A percentile compares a stretch with the other conserved stretches of the same genome.
These are phyloP conservation scores for Coccinonectria pachysandricola DNA, from an alignment of 2,329 filamentous ascomycete species.

Conservation along the genomic window DNA sequence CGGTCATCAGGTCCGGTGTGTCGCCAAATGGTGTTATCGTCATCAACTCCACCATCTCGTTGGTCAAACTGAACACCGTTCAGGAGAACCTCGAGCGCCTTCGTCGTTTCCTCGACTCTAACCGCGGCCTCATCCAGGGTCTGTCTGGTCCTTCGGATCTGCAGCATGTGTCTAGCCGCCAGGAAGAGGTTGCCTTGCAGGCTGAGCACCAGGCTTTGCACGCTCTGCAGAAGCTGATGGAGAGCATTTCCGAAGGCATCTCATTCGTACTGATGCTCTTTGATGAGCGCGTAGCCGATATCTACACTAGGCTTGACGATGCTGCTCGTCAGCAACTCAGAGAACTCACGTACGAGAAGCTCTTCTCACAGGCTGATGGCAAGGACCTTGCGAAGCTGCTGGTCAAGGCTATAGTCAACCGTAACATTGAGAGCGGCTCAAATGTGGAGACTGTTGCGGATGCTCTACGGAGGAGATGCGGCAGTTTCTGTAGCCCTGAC, in stretches of 20 bases:
- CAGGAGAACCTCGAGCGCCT: constrained; percentile 75
- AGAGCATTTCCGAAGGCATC: constrained; percentile 89
- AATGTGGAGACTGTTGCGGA: constrained; percentile 97
- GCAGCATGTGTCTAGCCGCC: constrained; percentile 65
- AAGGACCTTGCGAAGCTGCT: constrained; percentile 87
- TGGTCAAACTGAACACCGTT: constrained; percentile 60
- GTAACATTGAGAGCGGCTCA: constrained; percentile 91
- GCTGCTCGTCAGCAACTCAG: constrained; percentile 57
- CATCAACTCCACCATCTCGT: constrained; percentile 56
- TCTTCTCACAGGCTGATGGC: constrained; percentile 71
- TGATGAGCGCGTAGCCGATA: constrained; percentile 85
- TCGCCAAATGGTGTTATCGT: constrained; percentile 48
- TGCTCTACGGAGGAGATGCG: constrained; percentile 81
- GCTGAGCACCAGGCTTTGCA: constrained; percentile 90
- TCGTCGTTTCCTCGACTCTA: constrained; percentile 73
- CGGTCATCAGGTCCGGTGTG: constrained; percentile 50
- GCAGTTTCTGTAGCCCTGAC: constrained; percentile 94
- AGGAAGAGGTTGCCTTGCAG: constrained; percentile 86
- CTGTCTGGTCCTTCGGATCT: constrained; percentile 82
- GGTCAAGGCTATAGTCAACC: constrained; percentile 95
- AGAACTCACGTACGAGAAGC: constrained; percentile 73
- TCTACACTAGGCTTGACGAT: constrained; percentile 66
- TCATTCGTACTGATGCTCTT: constrained; percentile 93
- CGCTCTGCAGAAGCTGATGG: constrained; percentile 74
- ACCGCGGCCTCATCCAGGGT: constrained; percentile 86